Conservation (phyloP, 306 rosid species). For the Ormosia emarginata region DNA sequence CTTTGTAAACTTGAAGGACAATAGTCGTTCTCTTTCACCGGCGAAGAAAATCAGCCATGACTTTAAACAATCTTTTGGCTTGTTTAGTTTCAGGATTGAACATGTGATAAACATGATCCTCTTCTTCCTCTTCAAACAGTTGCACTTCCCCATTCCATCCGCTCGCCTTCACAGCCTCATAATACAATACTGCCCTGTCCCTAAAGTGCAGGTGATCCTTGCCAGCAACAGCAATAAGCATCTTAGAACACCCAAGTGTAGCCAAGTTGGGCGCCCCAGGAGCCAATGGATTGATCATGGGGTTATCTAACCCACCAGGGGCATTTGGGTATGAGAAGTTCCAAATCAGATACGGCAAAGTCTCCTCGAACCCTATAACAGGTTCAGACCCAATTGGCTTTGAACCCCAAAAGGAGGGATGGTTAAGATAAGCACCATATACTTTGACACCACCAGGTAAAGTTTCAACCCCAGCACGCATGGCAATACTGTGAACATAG, state of each 20-base stretch:
- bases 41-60: conserved; percentile 1
- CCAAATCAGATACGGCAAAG: background rate
- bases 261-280: conserved; percentile 33
- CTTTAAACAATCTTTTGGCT: conserved; percentile 3
- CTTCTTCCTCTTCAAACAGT: conserved; percentile 14
- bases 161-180: conserved; percentile 20
- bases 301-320: conserved; percentile 32
- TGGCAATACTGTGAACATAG: conserved; percentile 36
- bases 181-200: conserved; percentile 27
- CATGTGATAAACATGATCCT: conserved; percentile 21
- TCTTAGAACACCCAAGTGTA: conserved; percentile 10
- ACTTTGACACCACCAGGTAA: conserved; percentile 33
- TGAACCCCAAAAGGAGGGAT: conserved; percentile 46
- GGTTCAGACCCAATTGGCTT: conserved; percentile 23
- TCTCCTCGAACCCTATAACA: background rate
- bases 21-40: background rate
- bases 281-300: conserved; percentile 31
- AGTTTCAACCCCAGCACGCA: conserved; percentile 44
- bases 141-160: conserved; percentile 31
- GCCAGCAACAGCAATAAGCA: conserved; percentile 31
- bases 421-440: conserved; percentile 38
- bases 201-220: conserved; percentile 6
- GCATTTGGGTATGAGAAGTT: conserved; percentile 20
- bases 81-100: background rate
- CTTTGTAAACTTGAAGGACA: background rate